Evolutionary conservation across 2,329 filamentous ascomycete genomes (phyloP), one percentile per base, ranked within the genome.

Genomic region (Colletotrichum brevisporum): DNA sequence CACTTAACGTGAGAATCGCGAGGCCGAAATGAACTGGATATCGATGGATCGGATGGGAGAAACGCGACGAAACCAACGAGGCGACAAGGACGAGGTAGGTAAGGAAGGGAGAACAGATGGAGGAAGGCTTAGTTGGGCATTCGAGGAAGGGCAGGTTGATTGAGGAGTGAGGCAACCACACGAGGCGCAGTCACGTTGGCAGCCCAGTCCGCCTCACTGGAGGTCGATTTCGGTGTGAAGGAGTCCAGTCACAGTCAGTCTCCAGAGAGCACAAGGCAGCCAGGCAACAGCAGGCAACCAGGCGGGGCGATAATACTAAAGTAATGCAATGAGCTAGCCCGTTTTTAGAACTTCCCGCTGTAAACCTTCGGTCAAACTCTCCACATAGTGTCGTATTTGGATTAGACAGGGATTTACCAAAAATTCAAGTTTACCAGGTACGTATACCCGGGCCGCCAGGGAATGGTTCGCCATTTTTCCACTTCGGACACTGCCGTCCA

Each of bases 41-140:
- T 52, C 58, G 24, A 47, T 5, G 36, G 47, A 47, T 45, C 21
- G 66, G 61, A 53, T 66, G 51, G 62, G 67, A 69, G 63, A 61
- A 65, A 39, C 41, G 31, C 24, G n/a, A 60, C 48, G 45, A 41
- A 51, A 50, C 67, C 27, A 52, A 43, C 27, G 47, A 16, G 57
- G 58, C 63, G 67, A 63, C 26, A 58, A 54, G 52, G 53, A 57
- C 52, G 64, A 31, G 51, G 57, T 45, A 24, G 26, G 39, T 18
- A 15, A 18, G 26, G n/a, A 43, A 41, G 58, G 51, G 27, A 31
- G 31, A 36, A 36, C 31, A 36, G 6, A 9, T 6, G 9, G 47
- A 43, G n/a, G 48, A 47, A 31, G n/a, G 41, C 16, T 5, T 13
- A 15, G 41, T 16, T 24, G 57, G n/a, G 48, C 24, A 47, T 47